Conservation (phyloP, 2,329 filamentous ascomycete genomes). For the Hypoxylon sp. region DNA sequence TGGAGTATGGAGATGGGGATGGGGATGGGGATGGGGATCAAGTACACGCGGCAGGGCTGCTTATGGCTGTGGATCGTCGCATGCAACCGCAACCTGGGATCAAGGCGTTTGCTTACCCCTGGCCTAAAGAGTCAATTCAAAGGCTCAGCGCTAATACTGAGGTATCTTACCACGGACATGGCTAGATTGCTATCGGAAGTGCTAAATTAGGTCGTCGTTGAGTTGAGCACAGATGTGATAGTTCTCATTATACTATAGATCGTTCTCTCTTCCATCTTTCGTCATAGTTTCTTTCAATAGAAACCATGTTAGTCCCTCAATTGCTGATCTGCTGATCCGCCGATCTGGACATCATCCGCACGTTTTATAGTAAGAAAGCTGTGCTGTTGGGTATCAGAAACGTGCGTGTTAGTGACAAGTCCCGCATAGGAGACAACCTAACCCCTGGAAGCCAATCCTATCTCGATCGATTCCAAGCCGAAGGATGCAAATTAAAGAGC, state of each 20-base stretch:
- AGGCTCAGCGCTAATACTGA: not conserved
- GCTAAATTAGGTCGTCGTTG: not conserved
- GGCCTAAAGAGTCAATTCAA: slow-evolving; percentile 10
- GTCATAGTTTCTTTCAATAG: slow-evolving; percentile 9
- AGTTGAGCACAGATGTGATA: slow-evolving; percentile 1
- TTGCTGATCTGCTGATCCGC: not conserved
- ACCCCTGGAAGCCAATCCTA: slow-evolving; percentile 25
- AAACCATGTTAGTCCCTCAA: slow-evolving; percentile 5
- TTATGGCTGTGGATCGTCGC: slow-evolving; percentile 17
- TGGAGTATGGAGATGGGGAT: too few species aligned
- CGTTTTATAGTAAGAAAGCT: not conserved
- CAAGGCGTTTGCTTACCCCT: slow-evolving; percentile 21
- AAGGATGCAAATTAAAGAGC: slow-evolving; percentile 37
- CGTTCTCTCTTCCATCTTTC: not conserved
- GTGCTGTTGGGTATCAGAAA: slow-evolving; percentile 14
- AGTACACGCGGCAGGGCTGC: slow-evolving; percentile 33
- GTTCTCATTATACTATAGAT: not conserved
- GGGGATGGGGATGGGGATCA: not conserved
- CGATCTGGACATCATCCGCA: not conserved
- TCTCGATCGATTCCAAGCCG: slow-evolving; percentile 30
- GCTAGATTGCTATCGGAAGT: too few species aligned
- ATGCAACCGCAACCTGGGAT: slow-evolving; percentile 16
- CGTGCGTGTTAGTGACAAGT: slow-evolving; percentile 13
- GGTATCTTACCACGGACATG: not conserved
- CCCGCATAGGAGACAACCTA: slow-evolving; percentile 10